Evolutionary conservation across 495 filamentous ascomycete species (phyloP).

Genomic region (Xylaria scruposa): DNA sequence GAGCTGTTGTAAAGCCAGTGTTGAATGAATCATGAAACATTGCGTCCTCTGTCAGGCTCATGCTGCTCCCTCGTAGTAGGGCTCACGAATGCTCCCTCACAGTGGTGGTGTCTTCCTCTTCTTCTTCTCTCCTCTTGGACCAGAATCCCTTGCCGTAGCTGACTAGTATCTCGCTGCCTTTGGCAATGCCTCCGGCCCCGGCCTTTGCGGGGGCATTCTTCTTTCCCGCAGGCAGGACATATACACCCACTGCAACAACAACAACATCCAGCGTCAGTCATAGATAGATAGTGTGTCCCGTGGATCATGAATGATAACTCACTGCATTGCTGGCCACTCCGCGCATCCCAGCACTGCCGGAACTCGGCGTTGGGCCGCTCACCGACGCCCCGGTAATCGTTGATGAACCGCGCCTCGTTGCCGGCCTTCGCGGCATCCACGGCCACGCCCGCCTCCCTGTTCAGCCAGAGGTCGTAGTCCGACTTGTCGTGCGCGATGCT

Average conservation of each 20-base stretch:
- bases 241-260: conserved; percentile 59
- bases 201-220: conserved; percentile 56
- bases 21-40: neutral
- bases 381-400: conserved; percentile 73
- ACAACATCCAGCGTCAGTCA: conserved; percentile 18
- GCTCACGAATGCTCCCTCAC: neutral
- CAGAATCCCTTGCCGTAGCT: conserved; percentile 78
- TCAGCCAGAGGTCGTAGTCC: conserved; percentile 72
- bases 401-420: conserved; percentile 75
- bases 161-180: conserved; percentile 65
- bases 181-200: conserved; percentile 54
- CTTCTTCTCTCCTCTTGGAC: conserved; percentile 40
- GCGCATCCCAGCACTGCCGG: conserved; percentile 57
- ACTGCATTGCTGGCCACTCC: conserved; percentile 54
- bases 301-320: too few relatives aligned
- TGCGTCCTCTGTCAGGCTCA: neutral
- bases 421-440: conserved; percentile 68
- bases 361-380: conserved; percentile 67
- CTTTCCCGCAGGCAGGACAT: conserved; percentile 64
- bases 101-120: neutral
- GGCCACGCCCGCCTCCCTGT: conserved; percentile 62
- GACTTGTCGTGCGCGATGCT: conserved; percentile 49
- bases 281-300: conserved; percentile 9
- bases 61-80: neutral
- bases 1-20: neutral